Conservation (phyloP, 768 basidiomycete genomes). For the Hebeloma cylindrosporum region DNA sequence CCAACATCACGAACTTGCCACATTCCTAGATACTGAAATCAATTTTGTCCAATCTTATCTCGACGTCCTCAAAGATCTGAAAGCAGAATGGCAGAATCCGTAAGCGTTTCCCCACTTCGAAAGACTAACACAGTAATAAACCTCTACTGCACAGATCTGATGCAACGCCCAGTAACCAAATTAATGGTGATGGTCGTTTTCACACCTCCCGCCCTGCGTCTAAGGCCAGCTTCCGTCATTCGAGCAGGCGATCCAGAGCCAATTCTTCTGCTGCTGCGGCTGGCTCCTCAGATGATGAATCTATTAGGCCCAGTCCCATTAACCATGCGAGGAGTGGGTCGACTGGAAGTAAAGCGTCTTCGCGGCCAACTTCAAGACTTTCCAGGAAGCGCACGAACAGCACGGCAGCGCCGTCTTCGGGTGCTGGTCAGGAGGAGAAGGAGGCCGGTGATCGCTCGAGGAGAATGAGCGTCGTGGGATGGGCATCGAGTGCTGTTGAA, state of each 20-base stretch:
- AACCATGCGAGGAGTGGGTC: constrained; percentile 42
- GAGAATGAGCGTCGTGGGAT: constrained; percentile 54
- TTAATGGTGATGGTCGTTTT: background rate
- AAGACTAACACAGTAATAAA: too few relatives aligned
- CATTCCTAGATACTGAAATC: constrained; percentile 71
- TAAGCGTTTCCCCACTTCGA: constrained; percentile 36
- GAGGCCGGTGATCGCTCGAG: constrained; percentile 32
- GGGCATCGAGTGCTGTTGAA: constrained; percentile 67
- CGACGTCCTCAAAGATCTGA: constrained; percentile 71
- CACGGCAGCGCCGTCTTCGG: constrained; percentile 30
- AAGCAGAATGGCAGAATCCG: constrained; percentile 66
- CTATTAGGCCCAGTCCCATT: constrained; percentile 28
- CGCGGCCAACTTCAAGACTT: constrained; percentile 58
- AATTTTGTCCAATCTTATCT: constrained; percentile 73
- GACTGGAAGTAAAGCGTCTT: constrained; percentile 40
- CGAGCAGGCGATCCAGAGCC: background rate
- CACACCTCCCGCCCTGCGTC: constrained; percentile 1
- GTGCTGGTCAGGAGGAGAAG: constrained; percentile 31
- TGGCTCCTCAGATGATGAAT: constrained; percentile 42
- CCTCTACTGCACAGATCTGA: too few relatives aligned
- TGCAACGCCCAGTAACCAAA: background rate
- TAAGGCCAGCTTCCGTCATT: background rate
- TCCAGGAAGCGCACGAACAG: constrained; percentile 69
- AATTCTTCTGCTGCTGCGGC: constrained; percentile 12
- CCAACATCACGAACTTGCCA: constrained; percentile 69